Base-by-base conservation (phyloP, 2,329 filamentous ascomycete species). In the Aspergillus brunneoviolaceus region DNA sequence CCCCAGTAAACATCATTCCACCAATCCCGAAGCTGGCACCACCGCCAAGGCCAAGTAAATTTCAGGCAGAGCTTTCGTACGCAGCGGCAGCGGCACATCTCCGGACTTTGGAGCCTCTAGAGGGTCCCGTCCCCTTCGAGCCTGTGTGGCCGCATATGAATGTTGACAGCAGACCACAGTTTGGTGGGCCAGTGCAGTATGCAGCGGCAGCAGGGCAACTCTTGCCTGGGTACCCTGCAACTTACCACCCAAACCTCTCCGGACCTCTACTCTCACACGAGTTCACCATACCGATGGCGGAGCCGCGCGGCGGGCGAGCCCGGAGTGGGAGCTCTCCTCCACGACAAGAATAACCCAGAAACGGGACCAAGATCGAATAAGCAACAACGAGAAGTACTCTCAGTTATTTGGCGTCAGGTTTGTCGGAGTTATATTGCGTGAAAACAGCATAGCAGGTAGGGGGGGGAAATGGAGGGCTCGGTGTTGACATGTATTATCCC, bases 241-340 rank as follows among this genome's bases (percentile, higher is more conserved):
- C 70, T 2, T 71, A 69, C 39, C 72, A 74, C 39, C 65, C 68
- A 0, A 73, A 72, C 27, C 27, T 66, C 4, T 73, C 70, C 2
- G 70, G 70, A 1, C 70, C 72, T 3, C 48, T 76, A 51, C 61
- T 71, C 14, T 63, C 65, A 11, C 69, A 69, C 10, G 68, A 68
- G 19, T 47, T 65, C 11, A 63, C 60, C 29, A 12, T 67, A 1
- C 65, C 67, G 60, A 53, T 59, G 1, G 58, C 64, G 11, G 69
- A 66, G 31, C 47, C 58, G 11, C 66, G 67, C 7, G 62, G 55
- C 0, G 55, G 60, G 48, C 71, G 73, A 29, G 55, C 65, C 9
- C 66, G 73, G 23, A 74, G 73, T 59, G 72, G 72, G 4, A 74
- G 72, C 55, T 74, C 72, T 9, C 74, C 74, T 48, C 31, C 69